phyloP scores from a whole-genome alignment of 164 flowering plant genomes.

The Umbellularia californica region DNA sequence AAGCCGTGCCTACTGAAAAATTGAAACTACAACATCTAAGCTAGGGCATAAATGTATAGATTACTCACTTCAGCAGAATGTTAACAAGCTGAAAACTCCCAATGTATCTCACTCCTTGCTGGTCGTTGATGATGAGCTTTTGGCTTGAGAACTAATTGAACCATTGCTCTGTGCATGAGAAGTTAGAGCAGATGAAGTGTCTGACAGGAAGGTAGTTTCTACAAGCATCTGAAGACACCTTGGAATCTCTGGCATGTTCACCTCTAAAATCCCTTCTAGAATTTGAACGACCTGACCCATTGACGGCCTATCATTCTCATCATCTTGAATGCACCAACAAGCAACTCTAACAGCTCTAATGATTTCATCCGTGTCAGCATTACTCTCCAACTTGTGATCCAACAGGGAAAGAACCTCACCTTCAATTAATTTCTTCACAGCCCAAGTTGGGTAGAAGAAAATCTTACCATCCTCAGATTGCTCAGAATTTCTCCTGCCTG shows the following conservation, averaged over 20 bases:
- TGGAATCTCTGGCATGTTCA: conserved; percentile 29
- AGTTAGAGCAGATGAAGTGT: conserved; percentile 4
- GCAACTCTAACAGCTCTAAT: conserved; percentile 28
- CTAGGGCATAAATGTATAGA: not conserved
- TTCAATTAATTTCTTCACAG: conserved; percentile 24
- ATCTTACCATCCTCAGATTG: conserved; percentile 17
- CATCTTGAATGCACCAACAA: conserved; percentile 42
- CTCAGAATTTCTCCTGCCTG: conserved; percentile 33
- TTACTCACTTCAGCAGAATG: not conserved
- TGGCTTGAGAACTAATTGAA: not conserved
- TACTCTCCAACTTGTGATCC: conserved; percentile 24
- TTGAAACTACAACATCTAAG: too few species aligned
- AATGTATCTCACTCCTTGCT: not conserved
- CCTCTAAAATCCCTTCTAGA: conserved; percentile 35
- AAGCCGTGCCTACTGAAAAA: too few species aligned
- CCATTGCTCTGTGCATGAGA: not conserved
- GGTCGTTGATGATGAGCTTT: not conserved
- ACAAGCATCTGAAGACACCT: conserved; percentile 22
- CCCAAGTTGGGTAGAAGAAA: conserved; percentile 30
- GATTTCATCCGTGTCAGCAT: conserved; percentile 28
- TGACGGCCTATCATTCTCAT: conserved; percentile 32
- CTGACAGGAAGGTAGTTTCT: not conserved
- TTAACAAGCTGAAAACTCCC: not conserved
- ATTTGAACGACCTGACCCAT: conserved; percentile 40
- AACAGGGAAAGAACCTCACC: conserved; percentile 19